Base-by-base conservation (phyloP, 2,329 filamentous ascomycete species). In the Eurotiales sp. region DNA sequence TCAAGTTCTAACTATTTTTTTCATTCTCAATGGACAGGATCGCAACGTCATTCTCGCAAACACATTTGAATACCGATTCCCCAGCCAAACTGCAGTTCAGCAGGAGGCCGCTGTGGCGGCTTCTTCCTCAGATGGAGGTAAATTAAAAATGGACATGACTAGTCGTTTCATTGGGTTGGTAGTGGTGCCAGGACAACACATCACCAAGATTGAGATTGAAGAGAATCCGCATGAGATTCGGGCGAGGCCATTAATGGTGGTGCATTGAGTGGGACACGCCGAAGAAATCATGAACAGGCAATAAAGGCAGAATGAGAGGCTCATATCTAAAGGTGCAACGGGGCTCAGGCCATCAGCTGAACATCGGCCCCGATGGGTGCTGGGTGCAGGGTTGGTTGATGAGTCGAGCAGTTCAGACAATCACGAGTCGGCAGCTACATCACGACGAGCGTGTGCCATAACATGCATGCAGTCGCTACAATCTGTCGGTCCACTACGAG, bases 111-210 rank as follows among this genome's bases (percentile, higher is more conserved):
- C 47, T 34, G 39, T 25, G 23, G 27, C 47, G 8, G 21, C 39
- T 1, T 42, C 39, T 29, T 21, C 47, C 25, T 19, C 47, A 19
- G 75, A 70, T 10, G 25, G 39, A n/a, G 46, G 37, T 25, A 53
- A 71, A 50, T 64, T 86, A 51, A 81, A 79, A 56, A 71, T 88
- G 49, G 81, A 90, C 60, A 88, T 95, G 84, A 86, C 83, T 22
- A 90, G 87, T 59, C 83, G 93, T 49, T 95, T 90, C 64, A 81
- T 99, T 19, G 93, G 93, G 0, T 73, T 97, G 22, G 84, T 99
- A 2, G 91, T 96, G 21, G 83, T 99, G 3, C 93, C 93, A 0
- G 91, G 92, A 0, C 77, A 87, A 59, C 83, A 95, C 66, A 88
- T 99, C 59, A 83, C 79, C 53, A 92, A 87, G 74, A 90, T 99